phyloP scores from a whole-genome alignment of 805 yeast genomes.

The Sporopachydermia quercuum region DNA sequence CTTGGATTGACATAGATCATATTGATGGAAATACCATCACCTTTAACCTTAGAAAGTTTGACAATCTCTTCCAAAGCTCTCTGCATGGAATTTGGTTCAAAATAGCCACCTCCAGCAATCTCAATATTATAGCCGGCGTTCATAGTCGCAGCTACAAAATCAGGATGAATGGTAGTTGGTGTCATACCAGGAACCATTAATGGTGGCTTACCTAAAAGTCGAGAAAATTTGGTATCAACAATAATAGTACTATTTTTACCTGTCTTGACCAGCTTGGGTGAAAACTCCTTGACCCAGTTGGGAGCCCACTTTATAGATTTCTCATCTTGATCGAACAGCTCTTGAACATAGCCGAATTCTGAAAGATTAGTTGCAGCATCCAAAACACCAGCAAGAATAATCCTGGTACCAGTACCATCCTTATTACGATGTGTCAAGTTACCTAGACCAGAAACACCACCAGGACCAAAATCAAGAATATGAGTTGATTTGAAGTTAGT shows the following conservation, averaged over 20 bases:
- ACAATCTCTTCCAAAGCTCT: conserved; percentile 65
- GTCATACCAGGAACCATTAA: conserved; percentile 99
- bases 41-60: conserved; percentile 49
- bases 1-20: conserved; percentile 93
- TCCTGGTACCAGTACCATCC: conserved; percentile 95
- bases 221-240: conserved; percentile 89
- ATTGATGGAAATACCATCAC: conserved; percentile 83
- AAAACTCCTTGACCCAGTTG: conserved; percentile 81
- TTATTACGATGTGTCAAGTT: conserved; percentile 92
- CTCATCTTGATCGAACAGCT: conserved; percentile 61
- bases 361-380: conserved; percentile 54
- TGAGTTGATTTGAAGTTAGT: conserved; percentile 75
- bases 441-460: conserved; percentile 95
- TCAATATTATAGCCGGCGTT: conserved; percentile 97
- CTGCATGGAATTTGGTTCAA: conserved; percentile 54
- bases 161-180: conserved; percentile 91
- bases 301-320: conserved; percentile 64
- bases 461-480: conserved; percentile 95
- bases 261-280: conserved; percentile 75
- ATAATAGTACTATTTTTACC: conserved; percentile 49
- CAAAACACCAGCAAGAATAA: conserved; percentile 85
- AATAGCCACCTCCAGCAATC: conserved; percentile 98
- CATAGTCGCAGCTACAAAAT: conserved; percentile 83
- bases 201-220: conserved; percentile 88
- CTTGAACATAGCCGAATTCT: conserved; percentile 93